phyloP scores from a whole-genome alignment of 139 green algal species.

The Picochlorum costavermella region DNA sequence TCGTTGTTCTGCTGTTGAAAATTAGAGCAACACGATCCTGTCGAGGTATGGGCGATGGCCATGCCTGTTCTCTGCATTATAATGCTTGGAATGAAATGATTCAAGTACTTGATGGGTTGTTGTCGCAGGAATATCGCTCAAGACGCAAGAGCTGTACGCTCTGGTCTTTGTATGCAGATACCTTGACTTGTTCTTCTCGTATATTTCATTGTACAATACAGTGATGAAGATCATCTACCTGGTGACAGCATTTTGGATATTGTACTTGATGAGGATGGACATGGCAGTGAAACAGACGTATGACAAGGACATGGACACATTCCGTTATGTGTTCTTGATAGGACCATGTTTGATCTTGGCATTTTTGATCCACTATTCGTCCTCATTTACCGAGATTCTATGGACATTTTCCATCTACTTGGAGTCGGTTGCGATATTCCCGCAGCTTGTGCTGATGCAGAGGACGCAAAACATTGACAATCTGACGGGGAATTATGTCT shows the following conservation, averaged over 20 bases:
- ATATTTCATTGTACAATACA: constrained; percentile 94
- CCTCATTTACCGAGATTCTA: constrained; percentile 75
- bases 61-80: neutral
- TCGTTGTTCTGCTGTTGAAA: constrained; percentile 92
- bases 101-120: constrained; percentile 2
- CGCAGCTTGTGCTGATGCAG: constrained; percentile 97
- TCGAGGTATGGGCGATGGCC: constrained; percentile 52
- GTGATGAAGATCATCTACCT: constrained; percentile 98
- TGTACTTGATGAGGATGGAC: constrained; percentile 90
- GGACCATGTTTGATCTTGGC: constrained; percentile 68
- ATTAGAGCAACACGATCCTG: constrained; percentile 89
- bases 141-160: constrained; percentile 95
- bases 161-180: constrained; percentile 95
- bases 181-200: constrained; percentile 91
- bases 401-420: constrained; percentile 99
- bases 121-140: constrained; percentile 84
- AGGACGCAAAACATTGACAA: constrained; percentile 99
- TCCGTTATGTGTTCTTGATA: constrained; percentile 78
- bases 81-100: neutral
- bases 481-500: constrained; percentile 97
- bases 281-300: constrained; percentile 85
- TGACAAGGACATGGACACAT: constrained; percentile 95
- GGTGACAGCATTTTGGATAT: constrained; percentile 62
- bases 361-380: constrained; percentile 63
- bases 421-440: constrained; percentile 96